phyloP scores from a whole-genome alignment of 352 stramenopile genomes.

The Albugo laibachii region DNA sequence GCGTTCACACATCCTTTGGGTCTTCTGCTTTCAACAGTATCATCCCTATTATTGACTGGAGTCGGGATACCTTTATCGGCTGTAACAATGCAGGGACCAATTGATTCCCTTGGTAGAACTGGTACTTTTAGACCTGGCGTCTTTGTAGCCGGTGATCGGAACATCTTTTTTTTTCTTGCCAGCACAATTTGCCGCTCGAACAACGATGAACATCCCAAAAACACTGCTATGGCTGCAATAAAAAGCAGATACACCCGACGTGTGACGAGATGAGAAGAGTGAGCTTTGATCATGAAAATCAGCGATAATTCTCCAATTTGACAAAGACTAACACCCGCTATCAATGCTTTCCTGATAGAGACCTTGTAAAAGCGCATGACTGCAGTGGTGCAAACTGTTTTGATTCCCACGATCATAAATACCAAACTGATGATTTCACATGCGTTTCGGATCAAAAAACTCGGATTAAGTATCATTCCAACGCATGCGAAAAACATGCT shows the following conservation, averaged over 20 bases:
- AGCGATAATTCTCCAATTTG: conserved; percentile 72
- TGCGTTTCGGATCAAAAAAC: conserved; percentile 59
- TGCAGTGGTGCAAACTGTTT: conserved; percentile 43
- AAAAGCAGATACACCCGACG: conserved; percentile 67
- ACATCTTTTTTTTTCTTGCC: conserved; percentile 32
- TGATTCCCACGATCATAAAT: conserved; percentile 53
- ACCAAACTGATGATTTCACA: conserved; percentile 71
- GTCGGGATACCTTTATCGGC: too few species aligned
- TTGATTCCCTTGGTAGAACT: too few species aligned
- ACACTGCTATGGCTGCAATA: conserved; percentile 57
- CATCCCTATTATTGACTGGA: too few species aligned
- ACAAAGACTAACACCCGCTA: conserved; percentile 49
- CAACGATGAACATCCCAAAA: conserved; percentile 61
- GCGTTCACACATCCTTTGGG: too few species aligned
- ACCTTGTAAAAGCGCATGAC: conserved; percentile 72
- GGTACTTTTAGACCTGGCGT: too few species aligned
- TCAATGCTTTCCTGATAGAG: conserved; percentile 47
- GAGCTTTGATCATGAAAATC: conserved; percentile 83
- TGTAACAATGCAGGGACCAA: too few species aligned
- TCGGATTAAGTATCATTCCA: conserved; percentile 72
- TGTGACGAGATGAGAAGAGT: conserved; percentile 62
- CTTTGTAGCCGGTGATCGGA: conserved; percentile 15
- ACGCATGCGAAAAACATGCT: conserved; percentile 81
- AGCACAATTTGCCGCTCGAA: conserved; percentile 56
- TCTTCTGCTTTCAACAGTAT: too few species aligned